Evolutionary conservation across 306 rosid genomes (phyloP), one percentile per base, ranked within the genome.

Genomic region (Dryas drummondii): DNA sequence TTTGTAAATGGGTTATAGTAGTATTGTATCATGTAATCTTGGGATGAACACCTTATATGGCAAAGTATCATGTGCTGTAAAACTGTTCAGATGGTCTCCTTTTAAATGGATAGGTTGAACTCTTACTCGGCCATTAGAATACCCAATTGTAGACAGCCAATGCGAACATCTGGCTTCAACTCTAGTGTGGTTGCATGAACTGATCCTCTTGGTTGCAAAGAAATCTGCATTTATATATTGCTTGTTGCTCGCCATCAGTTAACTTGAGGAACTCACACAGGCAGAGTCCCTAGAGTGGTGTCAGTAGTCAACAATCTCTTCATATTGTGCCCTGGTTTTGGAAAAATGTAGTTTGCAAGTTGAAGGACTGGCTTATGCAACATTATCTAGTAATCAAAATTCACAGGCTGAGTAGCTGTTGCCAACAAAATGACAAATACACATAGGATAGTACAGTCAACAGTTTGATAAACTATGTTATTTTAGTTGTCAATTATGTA

Each of bases 201-300:
- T 32, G 2, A 32, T 32, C 37, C 37, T 32, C 37, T 32, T 32
- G 3, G n/a, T n/a, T n/a, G 37, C 37, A 32, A 32, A 32, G 37
- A 32, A 32, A 32, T 32, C 37, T 2, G 37, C 37, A 32, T 27
- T 1, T 27, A 1, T 2, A 27, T 27, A 27, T 32, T 32, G 37
- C 37, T 32, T 32, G 37, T 32, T 32, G 37, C 37, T 32, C 37
- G 37, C 27, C 48, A 27, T 12, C n/a, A 62, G 41, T 22, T 14
- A 16, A 64, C 7, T 64, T 44, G 70, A n/a, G n/a, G 41, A 4
- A 10, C 0, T 64, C 50, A 42, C 27, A 49, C 37, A 41, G 68
- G 42, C 68, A 32, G 37, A 64, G 6, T 41, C n/a, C 67, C 48
- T 63, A 41, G 22, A 7, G 66, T 61, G 66, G 19, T 61, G 68